phyloP scores from a whole-genome alignment of 495 filamentous ascomycete genomes.

The Annulohypoxylon moriforme region DNA sequence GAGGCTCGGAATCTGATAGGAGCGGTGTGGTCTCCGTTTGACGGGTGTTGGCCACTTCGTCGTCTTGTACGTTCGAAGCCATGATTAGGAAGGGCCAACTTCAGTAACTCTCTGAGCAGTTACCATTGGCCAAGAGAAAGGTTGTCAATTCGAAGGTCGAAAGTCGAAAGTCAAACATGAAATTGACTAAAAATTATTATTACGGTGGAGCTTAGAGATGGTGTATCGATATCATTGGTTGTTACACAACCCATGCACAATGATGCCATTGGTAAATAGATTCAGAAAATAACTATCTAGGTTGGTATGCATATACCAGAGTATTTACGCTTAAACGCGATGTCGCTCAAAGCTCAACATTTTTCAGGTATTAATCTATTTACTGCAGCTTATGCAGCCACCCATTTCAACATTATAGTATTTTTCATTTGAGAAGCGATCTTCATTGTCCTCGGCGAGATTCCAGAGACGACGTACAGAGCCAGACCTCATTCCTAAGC shows the following conservation, averaged over 20 bases:
- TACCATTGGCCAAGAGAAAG: background rate
- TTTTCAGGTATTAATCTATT: background rate
- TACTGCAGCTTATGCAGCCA: too few species aligned
- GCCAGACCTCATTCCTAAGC: too few species aligned
- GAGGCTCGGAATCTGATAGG: conserved; percentile 13
- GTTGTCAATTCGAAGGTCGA: background rate
- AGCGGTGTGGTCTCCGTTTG: conserved; percentile 26
- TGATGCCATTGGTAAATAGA: background rate
- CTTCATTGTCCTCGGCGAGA: too few species aligned
- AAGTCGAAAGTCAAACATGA: background rate
- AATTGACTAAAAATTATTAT: conserved; percentile 3
- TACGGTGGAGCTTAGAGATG: conserved; percentile 8
- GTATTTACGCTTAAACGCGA: background rate
- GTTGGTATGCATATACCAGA: background rate
- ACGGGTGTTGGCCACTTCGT: conserved; percentile 1
- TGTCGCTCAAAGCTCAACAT: background rate
- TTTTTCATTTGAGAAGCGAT: too few species aligned
- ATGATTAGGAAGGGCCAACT: background rate
- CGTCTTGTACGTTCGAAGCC: conserved; percentile 13
- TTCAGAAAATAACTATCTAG: background rate
- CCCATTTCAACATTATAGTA: too few species aligned
- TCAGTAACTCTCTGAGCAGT: background rate
- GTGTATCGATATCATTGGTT: background rate
- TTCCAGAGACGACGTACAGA: too few species aligned
- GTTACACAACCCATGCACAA: conserved; percentile 1